Base-by-base conservation (phyloP, 495 filamentous ascomycete species). In the Penicillium cosmopolitanum region DNA sequence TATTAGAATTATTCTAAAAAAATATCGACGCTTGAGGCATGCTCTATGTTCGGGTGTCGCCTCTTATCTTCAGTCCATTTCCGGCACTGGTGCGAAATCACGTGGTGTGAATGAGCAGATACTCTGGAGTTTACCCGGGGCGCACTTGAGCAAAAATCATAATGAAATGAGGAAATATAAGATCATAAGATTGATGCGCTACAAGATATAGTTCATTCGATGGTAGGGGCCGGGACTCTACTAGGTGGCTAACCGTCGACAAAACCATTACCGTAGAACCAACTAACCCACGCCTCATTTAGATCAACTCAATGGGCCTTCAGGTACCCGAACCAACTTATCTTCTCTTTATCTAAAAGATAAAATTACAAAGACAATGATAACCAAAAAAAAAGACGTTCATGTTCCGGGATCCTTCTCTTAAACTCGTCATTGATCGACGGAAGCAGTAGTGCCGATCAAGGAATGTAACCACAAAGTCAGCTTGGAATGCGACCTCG, bases 401-500 rank as follows among this genome's bases (percentile, higher is more conserved):
- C 16, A 3, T 48, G 46, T 48, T 48, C 46, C 40, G 50, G 6
- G 15, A 28, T 28, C 5, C 9, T 28, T 25, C 46, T 25, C 46
- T 28, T 48, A 2, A 7, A 2, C 19, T 35, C 33, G 21, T 25
- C 28, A 65, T 65, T 65, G 54, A 55, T 15, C 16, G 51, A 51
- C 42, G 42, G 47, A 65, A 53, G 38, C 46, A 53, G 56, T 6
- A 16, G 21, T 16, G 23, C 50, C 31, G 33, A 44, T 53, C 53
- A 23, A 57, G 36, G 63, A 66, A 66, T 66, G 60, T 47, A 63
- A 66, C 60, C 52, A 34, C n/a, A 28, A 19, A 48, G 4, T 48
- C 51, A 36, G 15, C 46, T 43, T 48, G 58, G 55, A 65, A 65
- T 65, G 62, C 31, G 55, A 65, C 58, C 23, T 54, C 33, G 31